A percentile compares a stretch with the other conserved stretches of the same genome.
These are phyloP conservation scores for Metrosideros polymorpha DNA, from an alignment of 441 rosid species.

Conservation along the genomic window DNA sequence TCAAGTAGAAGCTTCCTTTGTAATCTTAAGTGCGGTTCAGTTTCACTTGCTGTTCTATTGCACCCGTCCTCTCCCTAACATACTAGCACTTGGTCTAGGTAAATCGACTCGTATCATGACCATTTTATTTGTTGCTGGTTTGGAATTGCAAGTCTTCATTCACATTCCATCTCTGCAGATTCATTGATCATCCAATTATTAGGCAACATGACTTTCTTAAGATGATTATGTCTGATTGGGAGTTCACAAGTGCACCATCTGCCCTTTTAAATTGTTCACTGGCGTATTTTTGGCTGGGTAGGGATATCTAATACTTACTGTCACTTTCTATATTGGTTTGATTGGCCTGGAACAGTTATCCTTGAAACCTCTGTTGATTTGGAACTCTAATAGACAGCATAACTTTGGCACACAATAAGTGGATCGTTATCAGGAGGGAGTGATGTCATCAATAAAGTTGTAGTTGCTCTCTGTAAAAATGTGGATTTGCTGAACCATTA, in stretches of 20 bases:
- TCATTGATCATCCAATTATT: not conserved
- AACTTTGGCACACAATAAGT: not conserved
- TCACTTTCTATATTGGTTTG: not conserved
- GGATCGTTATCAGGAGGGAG: not conserved
- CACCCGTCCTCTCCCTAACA: constrained; percentile 88
- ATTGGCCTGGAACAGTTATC: not conserved
- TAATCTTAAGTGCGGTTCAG: constrained; percentile 66
- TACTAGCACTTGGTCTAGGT: constrained; percentile 85
- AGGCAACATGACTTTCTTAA: not conserved
- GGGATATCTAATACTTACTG: not conserved
- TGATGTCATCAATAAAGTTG: not conserved
- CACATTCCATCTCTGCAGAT: not conserved
- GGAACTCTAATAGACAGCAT: not conserved
- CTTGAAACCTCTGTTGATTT: not conserved
- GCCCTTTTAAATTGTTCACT: not conserved
- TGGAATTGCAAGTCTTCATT: not conserved
- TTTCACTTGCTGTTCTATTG: constrained; percentile 92
- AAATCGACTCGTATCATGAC: not conserved
- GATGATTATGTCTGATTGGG: not conserved
- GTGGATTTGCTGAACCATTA: not conserved
- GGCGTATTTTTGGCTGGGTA: not conserved
- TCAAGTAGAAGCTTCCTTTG: constrained; percentile 94
- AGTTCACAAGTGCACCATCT: not conserved
- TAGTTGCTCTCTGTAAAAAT: not conserved
- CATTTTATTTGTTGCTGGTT: constrained; percentile 8